phyloP scores from a whole-genome alignment of 2,329 filamentous ascomycete species.

The Penicillium sp. region DNA sequence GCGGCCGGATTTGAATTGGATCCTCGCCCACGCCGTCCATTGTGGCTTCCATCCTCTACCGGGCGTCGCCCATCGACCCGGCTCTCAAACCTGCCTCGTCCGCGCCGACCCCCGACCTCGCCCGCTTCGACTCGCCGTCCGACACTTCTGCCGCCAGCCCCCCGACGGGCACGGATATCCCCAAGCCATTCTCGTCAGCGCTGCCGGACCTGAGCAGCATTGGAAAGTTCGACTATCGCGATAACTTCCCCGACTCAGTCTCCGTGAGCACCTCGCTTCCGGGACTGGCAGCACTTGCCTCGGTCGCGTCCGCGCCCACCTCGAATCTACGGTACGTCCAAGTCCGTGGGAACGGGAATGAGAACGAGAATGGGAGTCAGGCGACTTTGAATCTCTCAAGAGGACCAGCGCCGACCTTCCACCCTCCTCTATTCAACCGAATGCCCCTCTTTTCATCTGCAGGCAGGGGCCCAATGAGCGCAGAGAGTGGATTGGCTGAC shows the following conservation, averaged over 20 bases:
- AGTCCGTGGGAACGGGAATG: background rate
- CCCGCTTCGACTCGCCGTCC: constrained; percentile 44
- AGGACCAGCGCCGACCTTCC: background rate
- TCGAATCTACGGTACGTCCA: constrained; percentile 52
- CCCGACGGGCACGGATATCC: constrained; percentile 44
- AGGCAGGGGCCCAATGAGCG: constrained; percentile 6
- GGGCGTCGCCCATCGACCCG: constrained; percentile 58
- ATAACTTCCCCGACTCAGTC: constrained; percentile 26
- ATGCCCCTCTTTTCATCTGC: constrained; percentile 8
- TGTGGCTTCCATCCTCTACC: constrained; percentile 58
- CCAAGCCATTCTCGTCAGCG: constrained; percentile 48
- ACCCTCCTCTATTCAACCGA: background rate
- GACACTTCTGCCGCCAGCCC: constrained; percentile 48
- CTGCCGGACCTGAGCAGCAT: constrained; percentile 31
- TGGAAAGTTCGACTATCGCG: constrained; percentile 30
- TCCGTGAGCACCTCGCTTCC: constrained; percentile 50
- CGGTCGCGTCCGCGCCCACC: constrained; percentile 53
- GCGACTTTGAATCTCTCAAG: background rate
- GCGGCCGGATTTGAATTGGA: constrained; percentile 33
- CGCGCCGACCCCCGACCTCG: constrained; percentile 31
- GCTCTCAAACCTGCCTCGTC: constrained; percentile 49
- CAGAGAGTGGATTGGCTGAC: constrained; percentile 25
- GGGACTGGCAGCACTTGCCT: constrained; percentile 59
- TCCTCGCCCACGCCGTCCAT: constrained; percentile 55
- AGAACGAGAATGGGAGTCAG: background rate